Percentiles rank a stretch among this genome's conserved stretches.
Evolutionary conservation across 441 rosid genomes (phyloP).

Genomic region (Arabidopsis hybrid): DNA sequence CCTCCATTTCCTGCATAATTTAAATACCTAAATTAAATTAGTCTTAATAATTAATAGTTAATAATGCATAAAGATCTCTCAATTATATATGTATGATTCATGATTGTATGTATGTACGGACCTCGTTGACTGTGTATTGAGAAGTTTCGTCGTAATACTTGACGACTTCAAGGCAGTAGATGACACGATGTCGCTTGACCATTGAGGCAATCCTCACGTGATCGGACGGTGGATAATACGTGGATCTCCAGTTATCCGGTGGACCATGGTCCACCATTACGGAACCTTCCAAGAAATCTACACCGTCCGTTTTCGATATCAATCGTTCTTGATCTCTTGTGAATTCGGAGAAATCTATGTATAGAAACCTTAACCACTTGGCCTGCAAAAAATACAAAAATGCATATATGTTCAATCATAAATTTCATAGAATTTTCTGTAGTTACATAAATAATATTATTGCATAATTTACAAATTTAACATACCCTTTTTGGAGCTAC

Average conservation of each 20-base stretch:
- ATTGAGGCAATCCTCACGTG: slow-evolving; percentile 61
- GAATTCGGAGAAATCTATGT: slow-evolving; percentile 73
- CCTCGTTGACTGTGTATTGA: slow-evolving; percentile 57
- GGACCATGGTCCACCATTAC: slow-evolving; percentile 65
- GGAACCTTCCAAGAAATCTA: slow-evolving; percentile 86
- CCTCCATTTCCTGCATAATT: slow-evolving; percentile 57
- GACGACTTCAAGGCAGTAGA: slow-evolving; percentile 88
- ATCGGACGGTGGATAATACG: slow-evolving; percentile 73
- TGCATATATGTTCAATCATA: not conserved
- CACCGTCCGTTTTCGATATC: slow-evolving; percentile 66
- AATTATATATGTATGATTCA: slow-evolving; percentile 12
- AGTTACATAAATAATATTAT: not conserved
- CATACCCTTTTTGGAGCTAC: slow-evolving; percentile 77
- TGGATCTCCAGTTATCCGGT: slow-evolving; percentile 62
- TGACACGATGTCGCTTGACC: slow-evolving; percentile 55
- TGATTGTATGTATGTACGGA: slow-evolving; percentile 35
- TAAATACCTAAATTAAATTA: not conserved
- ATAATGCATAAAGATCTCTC: slow-evolving; percentile 6
- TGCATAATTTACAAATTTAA: not conserved
- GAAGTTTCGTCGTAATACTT: slow-evolving; percentile 70
- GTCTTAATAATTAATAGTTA: not conserved
- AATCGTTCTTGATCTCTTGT: slow-evolving; percentile 81
- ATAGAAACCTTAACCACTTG: slow-evolving; percentile 85
- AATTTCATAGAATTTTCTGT: not conserved
- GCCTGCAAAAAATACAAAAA: slow-evolving; percentile 50